These are phyloP conservation scores for Aspergillus sp. DNA, from an alignment of 2,329 filamentous ascomycete species.

Conservation along the genomic window DNA sequence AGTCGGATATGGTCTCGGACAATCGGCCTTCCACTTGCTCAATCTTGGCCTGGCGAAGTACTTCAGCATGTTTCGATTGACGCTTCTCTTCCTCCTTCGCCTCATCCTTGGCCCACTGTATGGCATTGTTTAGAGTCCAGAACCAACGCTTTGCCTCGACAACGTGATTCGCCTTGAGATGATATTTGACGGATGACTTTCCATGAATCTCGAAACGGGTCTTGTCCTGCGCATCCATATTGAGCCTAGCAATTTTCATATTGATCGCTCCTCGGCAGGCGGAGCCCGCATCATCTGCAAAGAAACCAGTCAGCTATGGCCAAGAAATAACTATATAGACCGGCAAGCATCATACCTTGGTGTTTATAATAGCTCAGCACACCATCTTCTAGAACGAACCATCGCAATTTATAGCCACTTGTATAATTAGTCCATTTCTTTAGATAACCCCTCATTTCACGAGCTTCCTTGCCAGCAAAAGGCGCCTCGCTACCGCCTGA, in stretches of 20 bases:
- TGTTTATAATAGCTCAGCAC: conserved; percentile 99
- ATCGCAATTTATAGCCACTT: conserved; percentile 91
- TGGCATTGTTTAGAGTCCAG: conserved; percentile 98
- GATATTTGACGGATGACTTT: conserved; percentile 98
- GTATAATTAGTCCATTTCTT: conserved; percentile 99
- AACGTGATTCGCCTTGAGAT: conserved; percentile 95
- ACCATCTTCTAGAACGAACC: conserved; percentile 97
- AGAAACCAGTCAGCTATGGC: neutral
- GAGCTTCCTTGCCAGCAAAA: conserved; percentile 76
- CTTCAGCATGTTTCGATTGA: conserved; percentile 71
- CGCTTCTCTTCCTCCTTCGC: conserved; percentile 85
- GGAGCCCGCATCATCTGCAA: conserved; percentile 80
- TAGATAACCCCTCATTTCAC: conserved; percentile 97
- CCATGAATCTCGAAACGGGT: conserved; percentile 97
- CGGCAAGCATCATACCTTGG: conserved; percentile 57
- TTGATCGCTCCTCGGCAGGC: conserved; percentile 98
- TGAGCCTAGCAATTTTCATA: conserved; percentile 91
- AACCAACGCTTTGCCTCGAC: conserved; percentile 99
- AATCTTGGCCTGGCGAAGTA: conserved; percentile 75
- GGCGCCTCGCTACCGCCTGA: conserved; percentile 50
- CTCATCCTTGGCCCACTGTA: conserved; percentile 97
- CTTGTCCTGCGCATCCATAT: conserved; percentile 97
- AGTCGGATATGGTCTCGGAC: conserved; percentile 47
- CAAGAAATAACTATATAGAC: no score
- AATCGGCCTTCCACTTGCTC: conserved; percentile 64